Evolutionary conservation across 176 grass and related monocot genomes (phyloP), one percentile per base, ranked within the genome.

Genomic region (Juncus effusus): DNA sequence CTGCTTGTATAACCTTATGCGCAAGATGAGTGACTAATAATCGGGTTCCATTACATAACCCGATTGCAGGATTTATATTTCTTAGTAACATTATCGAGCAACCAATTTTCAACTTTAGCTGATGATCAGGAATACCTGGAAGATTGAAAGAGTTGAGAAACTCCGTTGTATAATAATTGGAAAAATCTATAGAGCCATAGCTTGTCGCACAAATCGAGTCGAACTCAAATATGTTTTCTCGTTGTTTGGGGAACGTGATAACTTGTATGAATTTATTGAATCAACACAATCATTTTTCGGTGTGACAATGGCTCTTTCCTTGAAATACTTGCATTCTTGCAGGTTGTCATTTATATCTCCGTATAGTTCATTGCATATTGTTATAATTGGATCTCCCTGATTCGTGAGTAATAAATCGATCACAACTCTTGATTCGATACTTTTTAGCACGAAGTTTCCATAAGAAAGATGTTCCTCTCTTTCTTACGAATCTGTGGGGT

Each of bases 11-110:
- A 1, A 76, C 0, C 0, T 6, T 3, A 4, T 75, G 44, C 10
- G 4, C 56, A 0, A 81, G 12, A 0, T 54, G 2, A 0, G 11
- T 47, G 0, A 76, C 8, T 0, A 79, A 0, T 2, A 79, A 7
- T 0, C 16, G 9, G 9, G 59, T 73, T 0, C 67, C 51, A 64
- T 81, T 76, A 3, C 79, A 81, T 0, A 81, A 7, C 0, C 63
- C 38, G 0, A 50, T 2, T 0, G 35, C 2, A 3, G 50, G 59
- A 7, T 79, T 54, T 0, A 79, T 16, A 1, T 65, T 79, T 6
- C 67, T 1, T 0, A 71, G 35, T 0, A 81, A 16, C 3, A 76
- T 61, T 0, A 81, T 42, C 0, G 49, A 44, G 1, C n/a, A 5
- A 5, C 45, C 56, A 44, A 76, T 0, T n/a, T 81, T 81, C 0